These are phyloP conservation scores for Cucumis hystrix DNA, from an alignment of 306 rosid genomes.

Conservation along the genomic window DNA sequence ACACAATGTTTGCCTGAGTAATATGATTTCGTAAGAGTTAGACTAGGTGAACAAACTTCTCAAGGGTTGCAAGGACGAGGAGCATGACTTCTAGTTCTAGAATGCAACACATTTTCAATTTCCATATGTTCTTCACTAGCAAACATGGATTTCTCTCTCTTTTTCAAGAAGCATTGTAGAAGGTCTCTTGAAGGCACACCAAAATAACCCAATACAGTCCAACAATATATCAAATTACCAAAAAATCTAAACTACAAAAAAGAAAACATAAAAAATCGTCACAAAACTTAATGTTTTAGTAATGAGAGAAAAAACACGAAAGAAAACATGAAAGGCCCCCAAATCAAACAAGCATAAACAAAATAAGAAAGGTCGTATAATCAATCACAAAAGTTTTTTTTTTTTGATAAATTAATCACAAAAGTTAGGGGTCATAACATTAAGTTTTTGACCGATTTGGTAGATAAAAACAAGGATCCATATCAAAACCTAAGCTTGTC, in stretches of 20 bases:
- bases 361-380: not conserved
- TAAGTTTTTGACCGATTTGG: not conserved
- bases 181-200: slow-evolving; percentile 14
- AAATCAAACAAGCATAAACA: not conserved
- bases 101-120: slow-evolving; percentile 14
- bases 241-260: not conserved
- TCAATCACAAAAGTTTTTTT: not conserved
- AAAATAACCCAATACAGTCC: slow-evolving; percentile 1
- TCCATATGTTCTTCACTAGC: slow-evolving; percentile 9
- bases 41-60: slow-evolving; percentile 12
- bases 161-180: slow-evolving; percentile 14
- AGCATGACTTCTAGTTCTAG: slow-evolving; percentile 13
- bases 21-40: slow-evolving; percentile 9
- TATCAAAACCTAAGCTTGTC: not conserved
- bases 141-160: slow-evolving; percentile 11
- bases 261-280: not conserved
- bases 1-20: not conserved
- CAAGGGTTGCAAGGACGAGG: slow-evolving; percentile 11
- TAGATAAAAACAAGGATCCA: not conserved
- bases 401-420: not conserved
- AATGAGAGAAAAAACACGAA: not conserved
- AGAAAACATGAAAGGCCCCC: not conserved
- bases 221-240: not conserved
- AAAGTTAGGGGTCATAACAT: not conserved
- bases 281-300: not conserved